A percentile compares a stretch with the other conserved stretches of the same genome.
These are phyloP conservation scores for apple (Malus domestica) DNA, from an alignment of 306 rosid genomes.

Conservation along the genomic window ASM211411v1 NC_041794.1:30167001-30167500, in stretches of 20 bases:
- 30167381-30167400: conserved; percentile 32
- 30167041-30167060: conserved; percentile 45
- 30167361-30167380: conserved; percentile 1
- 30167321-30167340: not conserved
- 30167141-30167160: not conserved
- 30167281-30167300: not conserved
- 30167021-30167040: conserved; percentile 27
- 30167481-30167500: not conserved
- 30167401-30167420: conserved; percentile 32
- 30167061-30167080: not conserved
- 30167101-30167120: not conserved
- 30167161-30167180: not conserved
- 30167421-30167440: conserved; percentile 22
- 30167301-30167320: not conserved
- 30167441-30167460: conserved; percentile 30
- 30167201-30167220: not conserved
- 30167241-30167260: not conserved
- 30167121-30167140: not conserved
- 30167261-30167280: not conserved
- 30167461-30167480: conserved; percentile 33
- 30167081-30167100: not conserved
- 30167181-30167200: not conserved
- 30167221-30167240: not conserved
- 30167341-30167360: not conserved
- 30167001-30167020: conserved; percentile 43